phyloP scores from a whole-genome alignment of 2,329 filamentous ascomycete species.

The Furcasterigmium sp. region DNA sequence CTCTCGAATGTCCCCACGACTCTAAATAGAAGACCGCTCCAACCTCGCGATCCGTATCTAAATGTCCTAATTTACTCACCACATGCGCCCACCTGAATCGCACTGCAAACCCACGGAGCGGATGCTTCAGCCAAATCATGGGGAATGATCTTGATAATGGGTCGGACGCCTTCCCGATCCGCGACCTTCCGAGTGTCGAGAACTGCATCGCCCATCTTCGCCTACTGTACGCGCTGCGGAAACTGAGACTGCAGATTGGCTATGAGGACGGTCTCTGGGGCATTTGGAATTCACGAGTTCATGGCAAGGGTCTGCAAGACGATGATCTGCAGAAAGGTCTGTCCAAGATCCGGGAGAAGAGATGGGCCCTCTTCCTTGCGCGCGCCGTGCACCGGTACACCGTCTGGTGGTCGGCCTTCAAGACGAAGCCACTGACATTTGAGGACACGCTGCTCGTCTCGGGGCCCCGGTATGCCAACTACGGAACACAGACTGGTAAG shows the following conservation, averaged over 20 bases:
- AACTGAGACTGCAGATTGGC: constrained; percentile 61
- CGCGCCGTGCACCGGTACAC: constrained; percentile 65
- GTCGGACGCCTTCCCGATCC: no score
- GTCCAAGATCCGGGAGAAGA: constrained; percentile 60
- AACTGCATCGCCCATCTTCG: constrained; percentile 70
- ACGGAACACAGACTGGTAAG: constrained; percentile 21
- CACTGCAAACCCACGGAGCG: no score
- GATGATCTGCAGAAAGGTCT: constrained; percentile 31
- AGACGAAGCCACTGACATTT: constrained; percentile 28
- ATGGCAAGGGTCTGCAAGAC: constrained; percentile 11
- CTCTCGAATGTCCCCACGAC: no score
- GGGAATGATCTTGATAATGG: no score
- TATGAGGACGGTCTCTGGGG: constrained; percentile 63
- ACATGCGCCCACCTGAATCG: no score
- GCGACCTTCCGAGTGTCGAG: constrained; percentile 34
- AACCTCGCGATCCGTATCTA: no score
- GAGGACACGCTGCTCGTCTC: constrained; percentile 25
- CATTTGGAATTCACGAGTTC: constrained; percentile 44
- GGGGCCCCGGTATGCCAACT: background rate
- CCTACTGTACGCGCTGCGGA: constrained; percentile 62
- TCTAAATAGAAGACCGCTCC: no score
- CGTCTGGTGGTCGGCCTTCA: constrained; percentile 53
- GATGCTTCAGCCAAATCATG: no score
- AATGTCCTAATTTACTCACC: no score
- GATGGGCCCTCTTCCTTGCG: constrained; percentile 67